Base-by-base conservation (phyloP, 2,329 filamentous ascomycete species). In the Boeremia lycopersici region DNA sequence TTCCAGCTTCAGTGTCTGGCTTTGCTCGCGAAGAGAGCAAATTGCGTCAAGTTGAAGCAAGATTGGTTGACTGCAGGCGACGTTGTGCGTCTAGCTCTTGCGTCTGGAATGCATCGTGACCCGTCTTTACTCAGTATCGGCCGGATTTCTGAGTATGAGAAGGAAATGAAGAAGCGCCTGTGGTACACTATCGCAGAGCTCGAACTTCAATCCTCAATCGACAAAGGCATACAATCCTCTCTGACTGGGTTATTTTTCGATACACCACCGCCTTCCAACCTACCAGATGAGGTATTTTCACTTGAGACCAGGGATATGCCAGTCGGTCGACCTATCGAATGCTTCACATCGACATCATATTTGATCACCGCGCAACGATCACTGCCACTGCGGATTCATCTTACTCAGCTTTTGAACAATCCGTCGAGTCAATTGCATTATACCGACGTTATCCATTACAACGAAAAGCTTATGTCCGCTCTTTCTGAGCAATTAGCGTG, bases 131-230 rank as follows among this genome's bases (percentile, higher is more conserved):
- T 58, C 59, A 73, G 53, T 65, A 74, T 52, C 61, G 65, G 64
- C 8, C 59, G 56, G 7, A 66, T 72, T 5, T 64, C 69, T 3
- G 67, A 74, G 2, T 80, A 81, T 28, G 79, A 83, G 35, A 78
- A 79, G 48, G 79, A 83, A 53, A 80, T 83, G 78, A 78, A 83
- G 46, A 77, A 81, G 47, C 77, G 84, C 38, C 70, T 86, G 2
- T 86, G 84, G 84, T 77, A 76, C 2, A 84, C 83, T 1, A 81
- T 85, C 9, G 70, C 82, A 9, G 83, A 86, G 60, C 69, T 86
- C 25, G 83, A 86, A 50, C 66, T 85, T 2, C 82, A 85, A 60
- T 77, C 81, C 0, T 81, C 82, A 1, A 70, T 85, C 12, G 82
- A 85, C 56, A 76, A 77, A 11, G 84, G 84, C 0, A 81, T 86